Conservation (phyloP, 306 rosid genomes). For the Prunus mume region DNA sequence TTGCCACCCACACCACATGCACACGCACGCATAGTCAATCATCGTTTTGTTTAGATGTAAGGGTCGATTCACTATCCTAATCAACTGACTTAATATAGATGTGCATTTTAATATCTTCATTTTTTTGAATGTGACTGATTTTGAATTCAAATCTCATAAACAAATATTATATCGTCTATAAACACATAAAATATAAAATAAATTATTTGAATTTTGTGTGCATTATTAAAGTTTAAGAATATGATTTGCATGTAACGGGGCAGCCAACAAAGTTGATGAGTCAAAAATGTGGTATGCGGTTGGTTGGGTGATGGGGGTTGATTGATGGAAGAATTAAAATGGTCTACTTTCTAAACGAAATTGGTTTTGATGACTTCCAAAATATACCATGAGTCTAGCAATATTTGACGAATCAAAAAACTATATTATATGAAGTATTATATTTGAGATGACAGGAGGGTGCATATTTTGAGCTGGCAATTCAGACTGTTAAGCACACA, state of each 20-base stretch:
- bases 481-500: not conserved
- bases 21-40: too few relatives aligned
- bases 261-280: too few relatives aligned
- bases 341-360: not conserved
- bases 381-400: not conserved
- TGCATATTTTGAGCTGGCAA: not conserved
- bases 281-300: too few relatives aligned
- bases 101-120: accelerated
- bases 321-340: not conserved
- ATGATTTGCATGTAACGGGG: too few relatives aligned
- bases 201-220: too few relatives aligned
- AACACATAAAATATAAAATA: too few relatives aligned
- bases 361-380: not conserved
- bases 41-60: too few relatives aligned
- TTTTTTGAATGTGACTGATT: too few relatives aligned
- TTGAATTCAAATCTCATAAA: too few relatives aligned
- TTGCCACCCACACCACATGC: not conserved
- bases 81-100: accelerated
- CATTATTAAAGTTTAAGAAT: too few relatives aligned
- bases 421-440: too few relatives aligned
- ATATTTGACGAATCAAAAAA: not conserved
- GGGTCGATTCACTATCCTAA: accelerated
- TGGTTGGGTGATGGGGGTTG: not conserved
- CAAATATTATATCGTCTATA: too few relatives aligned
- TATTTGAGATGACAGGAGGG: not conserved